These are phyloP conservation scores for Choiromyces venosus DNA, from an alignment of 495 filamentous ascomycete genomes.

Conservation along the genomic window DNA sequence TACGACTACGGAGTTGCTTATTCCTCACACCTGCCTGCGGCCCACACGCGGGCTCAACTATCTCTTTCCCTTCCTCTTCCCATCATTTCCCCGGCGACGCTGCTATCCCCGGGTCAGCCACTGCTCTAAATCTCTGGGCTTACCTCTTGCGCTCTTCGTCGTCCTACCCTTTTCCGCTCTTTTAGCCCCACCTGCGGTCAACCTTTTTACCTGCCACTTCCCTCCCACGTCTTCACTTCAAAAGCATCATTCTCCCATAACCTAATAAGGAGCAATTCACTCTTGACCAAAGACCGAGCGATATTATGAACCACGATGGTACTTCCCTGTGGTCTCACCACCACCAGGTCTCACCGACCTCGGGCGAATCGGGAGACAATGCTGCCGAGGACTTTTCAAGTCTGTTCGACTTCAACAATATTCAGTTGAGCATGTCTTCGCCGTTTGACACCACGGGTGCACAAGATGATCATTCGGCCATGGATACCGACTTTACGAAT, in stretches of 20 bases:
- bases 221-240: constrained; percentile 5
- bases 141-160: constrained; percentile 4
- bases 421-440: constrained; percentile 35
- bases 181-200: constrained; percentile 20
- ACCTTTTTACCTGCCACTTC: constrained; percentile 8
- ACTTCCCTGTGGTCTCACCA: constrained; percentile 34
- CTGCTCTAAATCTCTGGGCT: constrained; percentile 14
- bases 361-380: constrained; percentile 20
- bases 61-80: neutral
- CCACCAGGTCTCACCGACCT: constrained; percentile 20
- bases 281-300: constrained; percentile 8
- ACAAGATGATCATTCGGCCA: constrained; percentile 30
- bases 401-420: constrained; percentile 38
- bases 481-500: constrained; percentile 39
- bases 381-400: constrained; percentile 38
- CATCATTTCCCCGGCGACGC: neutral
- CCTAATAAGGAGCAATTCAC: constrained; percentile 14
- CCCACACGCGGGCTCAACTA: constrained; percentile 42
- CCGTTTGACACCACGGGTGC: constrained; percentile 29
- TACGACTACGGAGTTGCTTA: constrained; percentile 36
- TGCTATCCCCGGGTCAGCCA: neutral
- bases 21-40: constrained; percentile 34
- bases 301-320: constrained; percentile 37
- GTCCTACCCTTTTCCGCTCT: constrained; percentile 20
- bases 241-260: constrained; percentile 12